Evolutionary conservation across 345 rosid species (phyloP).

Genomic region (Toxicodendron radicans): DNA sequence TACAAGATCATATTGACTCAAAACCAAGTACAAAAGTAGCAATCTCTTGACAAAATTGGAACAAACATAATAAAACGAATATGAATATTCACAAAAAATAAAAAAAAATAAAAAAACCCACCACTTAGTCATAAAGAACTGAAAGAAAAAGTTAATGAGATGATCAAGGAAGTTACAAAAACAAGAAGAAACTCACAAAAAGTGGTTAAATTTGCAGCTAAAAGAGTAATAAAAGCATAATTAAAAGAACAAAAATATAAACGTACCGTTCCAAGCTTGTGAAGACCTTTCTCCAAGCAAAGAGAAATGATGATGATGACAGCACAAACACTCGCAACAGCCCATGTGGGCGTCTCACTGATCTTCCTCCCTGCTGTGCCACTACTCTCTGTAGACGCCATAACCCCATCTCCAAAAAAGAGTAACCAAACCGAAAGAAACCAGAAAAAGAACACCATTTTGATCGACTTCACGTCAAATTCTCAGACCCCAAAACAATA

Average conservation of each 20-base stretch:
- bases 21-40: background rate
- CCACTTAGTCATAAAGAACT: background rate
- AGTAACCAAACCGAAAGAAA: conserved; percentile 18
- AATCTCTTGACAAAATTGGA: background rate
- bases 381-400: conserved; percentile 23
- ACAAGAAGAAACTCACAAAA: background rate
- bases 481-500: background rate
- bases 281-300: conserved; percentile 63
- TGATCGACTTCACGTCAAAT: background rate
- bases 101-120: too few relatives aligned
- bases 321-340: conserved; percentile 77
- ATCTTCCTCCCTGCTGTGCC: conserved; percentile 45
- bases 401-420: conserved; percentile 24
- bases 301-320: conserved; percentile 79
- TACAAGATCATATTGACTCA: background rate
- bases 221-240: background rate
- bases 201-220: background rate
- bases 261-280: conserved; percentile 63
- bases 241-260: background rate
- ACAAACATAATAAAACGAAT: background rate
- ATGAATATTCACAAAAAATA: background rate
- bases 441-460: conserved; percentile 16
- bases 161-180: background rate
- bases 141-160: background rate
- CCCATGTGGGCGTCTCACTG: conserved; percentile 92